Conservation (phyloP, 2,329 filamentous ascomycete species). For the Hymenoscyphus fraxineus region DNA sequence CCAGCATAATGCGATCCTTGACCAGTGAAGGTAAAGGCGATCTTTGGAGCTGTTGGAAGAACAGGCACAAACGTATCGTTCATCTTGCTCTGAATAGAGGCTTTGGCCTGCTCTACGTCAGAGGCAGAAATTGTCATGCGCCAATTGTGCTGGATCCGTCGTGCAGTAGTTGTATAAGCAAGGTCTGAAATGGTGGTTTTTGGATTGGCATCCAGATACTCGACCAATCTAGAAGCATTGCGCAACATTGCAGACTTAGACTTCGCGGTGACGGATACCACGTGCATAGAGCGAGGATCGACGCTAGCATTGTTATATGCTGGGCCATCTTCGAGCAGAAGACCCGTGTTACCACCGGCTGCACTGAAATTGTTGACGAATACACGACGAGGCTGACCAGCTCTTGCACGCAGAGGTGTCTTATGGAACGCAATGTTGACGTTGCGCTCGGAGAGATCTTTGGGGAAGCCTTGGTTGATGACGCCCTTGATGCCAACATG, state of each 20-base stretch:
- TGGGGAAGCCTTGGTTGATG: conserved; percentile 35
- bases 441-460: conserved; percentile 38
- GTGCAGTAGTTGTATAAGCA: conserved; percentile 36
- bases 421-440: conserved; percentile 31
- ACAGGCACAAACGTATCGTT: conserved; percentile 39
- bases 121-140: conserved; percentile 47
- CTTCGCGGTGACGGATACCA: conserved; percentile 48
- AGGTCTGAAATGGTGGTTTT: conserved; percentile 26
- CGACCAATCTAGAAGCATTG: conserved; percentile 27
- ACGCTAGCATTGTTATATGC: conserved; percentile 32
- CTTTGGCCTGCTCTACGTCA: conserved; percentile 43
- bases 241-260: conserved; percentile 26
- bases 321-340: conserved; percentile 34
- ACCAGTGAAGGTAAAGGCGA: conserved; percentile 33
- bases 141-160: conserved; percentile 57
- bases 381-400: conserved; percentile 36
- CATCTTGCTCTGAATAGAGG: conserved; percentile 49
- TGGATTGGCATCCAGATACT: conserved; percentile 26
- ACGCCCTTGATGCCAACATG: conserved; percentile 35
- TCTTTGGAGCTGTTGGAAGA: conserved; percentile 16
- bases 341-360: conserved; percentile 34
- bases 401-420: conserved; percentile 34
- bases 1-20: conserved; percentile 38
- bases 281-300: conserved; percentile 43
- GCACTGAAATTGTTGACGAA: conserved; percentile 45